phyloP scores from a whole-genome alignment of 495 filamentous ascomycete genomes.

The Hypomontagnella submonticulosa region DNA sequence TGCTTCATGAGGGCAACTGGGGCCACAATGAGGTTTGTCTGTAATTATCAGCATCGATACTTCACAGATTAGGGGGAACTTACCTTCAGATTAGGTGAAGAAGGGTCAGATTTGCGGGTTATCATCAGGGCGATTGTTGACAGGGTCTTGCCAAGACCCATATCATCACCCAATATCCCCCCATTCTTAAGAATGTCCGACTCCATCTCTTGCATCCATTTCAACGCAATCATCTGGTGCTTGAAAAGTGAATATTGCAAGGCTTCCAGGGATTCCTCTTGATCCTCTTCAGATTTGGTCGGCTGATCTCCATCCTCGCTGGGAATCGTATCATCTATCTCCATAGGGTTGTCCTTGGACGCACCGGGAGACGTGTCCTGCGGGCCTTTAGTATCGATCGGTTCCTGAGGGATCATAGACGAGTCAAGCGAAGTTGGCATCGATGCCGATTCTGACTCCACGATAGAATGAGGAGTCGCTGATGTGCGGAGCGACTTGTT shows the following conservation, averaged over 20 bases:
- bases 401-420: no score
- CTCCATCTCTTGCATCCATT: conserved; percentile 84
- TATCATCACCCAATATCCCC: conserved; percentile 72
- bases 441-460: not conserved
- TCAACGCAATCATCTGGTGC: conserved; percentile 80
- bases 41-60: conserved; percentile 66
- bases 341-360: not conserved
- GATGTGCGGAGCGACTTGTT: not conserved
- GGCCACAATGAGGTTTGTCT: conserved; percentile 89
- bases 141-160: conserved; percentile 41
- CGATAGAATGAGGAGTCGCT: not conserved
- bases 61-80: conserved; percentile 78
- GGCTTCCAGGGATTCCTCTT: conserved; percentile 63
- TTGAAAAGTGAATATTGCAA: conserved; percentile 73
- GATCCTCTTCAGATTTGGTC: not conserved
- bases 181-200: conserved; percentile 72
- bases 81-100: conserved; percentile 92
- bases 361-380: no score
- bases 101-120: not conserved
- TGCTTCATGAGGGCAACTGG: conserved; percentile 90
- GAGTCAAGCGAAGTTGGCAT: not conserved
- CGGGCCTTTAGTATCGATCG: no score
- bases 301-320: no score
- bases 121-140: conserved; percentile 25
- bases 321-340: not conserved